Base-by-base conservation (phyloP, 2,329 filamentous ascomycete species). In the Ceratocystis cacaofunesta region DNA sequence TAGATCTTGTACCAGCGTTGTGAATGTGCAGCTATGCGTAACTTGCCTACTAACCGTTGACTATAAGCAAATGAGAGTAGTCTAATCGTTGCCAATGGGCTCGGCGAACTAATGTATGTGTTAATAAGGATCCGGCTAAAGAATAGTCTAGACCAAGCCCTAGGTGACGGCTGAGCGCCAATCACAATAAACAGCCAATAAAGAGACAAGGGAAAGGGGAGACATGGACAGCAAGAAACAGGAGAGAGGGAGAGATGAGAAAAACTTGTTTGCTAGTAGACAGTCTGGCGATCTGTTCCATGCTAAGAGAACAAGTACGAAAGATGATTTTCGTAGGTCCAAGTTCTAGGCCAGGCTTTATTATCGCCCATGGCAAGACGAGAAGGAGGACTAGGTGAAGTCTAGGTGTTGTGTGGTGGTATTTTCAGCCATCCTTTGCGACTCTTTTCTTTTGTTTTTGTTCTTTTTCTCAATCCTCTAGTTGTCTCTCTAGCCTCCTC, bases 61-160 rank as follows among this genome's bases (percentile, higher is more conserved):
- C 12, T 50, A 12, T 8, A 19, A 48, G n/a, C n/a, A 48, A n/a
- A 48, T 3, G 36, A 41, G 36, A 5, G 12, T 15, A 15, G 36
- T 15, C 12, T 15, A 1, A 5, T 41, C 36, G 10, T 41, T 41
- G 36, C 36, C 36, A 15, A 15, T 12, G 36, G 36, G 12, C 36
- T 15, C 36, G 10, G 36, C 36, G 10, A 41, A 12, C 36, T 41
- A 25, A 55, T 12, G 17, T 17, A 19, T n/a, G 2, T 12, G 12
- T n/a, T 52, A 32, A 32, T 57, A 57, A 57, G 52, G 52, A 57
- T 57, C 22, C 25, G 28, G 52, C 17, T n/a, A 22, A 6, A 32
- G 30, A 25, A 46, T 43, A 17, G 44, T 48, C 60, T 62, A 62
- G 44, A 62, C 41, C 36, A 62, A 62, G 60, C 41, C 46, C 12